These are phyloP conservation scores for Tetramitus jugosus DNA, from an alignment of 208 protist species.

Conservation along the genomic window DNA sequence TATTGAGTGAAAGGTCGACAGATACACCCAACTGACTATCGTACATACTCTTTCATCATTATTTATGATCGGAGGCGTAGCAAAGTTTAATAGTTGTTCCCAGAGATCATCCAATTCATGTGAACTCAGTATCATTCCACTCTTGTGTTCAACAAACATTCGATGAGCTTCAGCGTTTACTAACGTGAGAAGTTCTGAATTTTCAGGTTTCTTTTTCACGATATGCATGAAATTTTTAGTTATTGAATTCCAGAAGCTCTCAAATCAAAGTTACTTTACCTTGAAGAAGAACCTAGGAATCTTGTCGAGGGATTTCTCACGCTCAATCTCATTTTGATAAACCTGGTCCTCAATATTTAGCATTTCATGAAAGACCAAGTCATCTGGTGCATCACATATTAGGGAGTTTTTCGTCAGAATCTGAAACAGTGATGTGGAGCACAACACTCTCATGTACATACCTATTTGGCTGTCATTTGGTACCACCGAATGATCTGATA, in stretches of 20 bases:
- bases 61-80: not conserved
- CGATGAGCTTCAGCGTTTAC: not conserved
- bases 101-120: not conserved
- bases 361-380: not conserved
- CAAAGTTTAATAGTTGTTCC: not conserved
- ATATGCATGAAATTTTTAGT: not conserved
- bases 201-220: not conserved
- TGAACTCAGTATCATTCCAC: not conserved
- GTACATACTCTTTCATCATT: not conserved
- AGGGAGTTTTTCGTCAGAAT: not conserved
- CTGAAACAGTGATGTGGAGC: not conserved
- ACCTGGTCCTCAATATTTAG: constrained; percentile 1
- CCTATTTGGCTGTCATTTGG: too few relatives aligned
- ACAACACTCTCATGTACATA: too few relatives aligned
- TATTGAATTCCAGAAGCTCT: too few relatives aligned
- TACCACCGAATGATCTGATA: too few relatives aligned
- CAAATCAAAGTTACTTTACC: not conserved
- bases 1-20: too few relatives aligned
- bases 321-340: not conserved
- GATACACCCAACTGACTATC: not conserved
- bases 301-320: not conserved
- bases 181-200: not conserved
- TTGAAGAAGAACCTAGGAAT: constrained; percentile 11
- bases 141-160: not conserved
- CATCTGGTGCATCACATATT: too few relatives aligned